Evolutionary conservation across 768 basidiomycete species (phyloP).

Genomic region (Lanmaoa pseudosensibilis): DNA sequence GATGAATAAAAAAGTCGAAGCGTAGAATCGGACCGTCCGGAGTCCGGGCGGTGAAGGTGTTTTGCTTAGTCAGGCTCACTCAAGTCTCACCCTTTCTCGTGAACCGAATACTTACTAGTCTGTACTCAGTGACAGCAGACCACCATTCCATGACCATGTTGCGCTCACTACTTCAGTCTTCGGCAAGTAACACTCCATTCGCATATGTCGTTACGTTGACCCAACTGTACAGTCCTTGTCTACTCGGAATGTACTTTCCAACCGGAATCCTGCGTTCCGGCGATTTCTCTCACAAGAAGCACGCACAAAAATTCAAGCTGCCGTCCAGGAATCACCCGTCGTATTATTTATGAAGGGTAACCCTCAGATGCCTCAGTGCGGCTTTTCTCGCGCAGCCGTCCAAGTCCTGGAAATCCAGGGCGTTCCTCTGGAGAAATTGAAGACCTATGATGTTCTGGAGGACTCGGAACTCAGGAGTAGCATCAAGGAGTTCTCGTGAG

Average conservation of each 20-base stretch:
- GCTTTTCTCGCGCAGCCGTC: conserved; percentile 92
- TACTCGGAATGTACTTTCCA: conserved; percentile 13
- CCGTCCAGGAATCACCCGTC: conserved; percentile 72
- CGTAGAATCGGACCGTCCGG: too few species aligned
- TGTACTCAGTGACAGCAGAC: neutral
- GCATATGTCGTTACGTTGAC: neutral
- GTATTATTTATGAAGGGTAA: conserved; percentile 99
- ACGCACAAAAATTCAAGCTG: conserved; percentile 64
- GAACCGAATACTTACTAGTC: too few species aligned
- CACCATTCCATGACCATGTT: conserved; percentile 8
- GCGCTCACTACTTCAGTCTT: conserved; percentile 16
- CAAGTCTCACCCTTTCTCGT: too few species aligned
- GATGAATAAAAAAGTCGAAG: neutral
- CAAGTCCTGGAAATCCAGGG: conserved; percentile 87
- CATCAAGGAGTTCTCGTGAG: conserved; percentile 97
- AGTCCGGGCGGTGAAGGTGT: too few species aligned
- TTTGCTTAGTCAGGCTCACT: neutral
- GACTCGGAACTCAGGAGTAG: conserved; percentile 79
- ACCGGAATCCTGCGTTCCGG: neutral
- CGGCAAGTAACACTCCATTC: conserved; percentile 6
- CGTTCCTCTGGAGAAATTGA: conserved; percentile 76
- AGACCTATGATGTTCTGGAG: conserved; percentile 87
- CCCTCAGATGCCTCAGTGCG: conserved; percentile 82
- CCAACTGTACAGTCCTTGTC: conserved; percentile 1
- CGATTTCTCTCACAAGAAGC: conserved; percentile 65